Base-by-base conservation (phyloP, 1,284 basidiomycete genomes). In the Leccinum subatratum region DNA sequence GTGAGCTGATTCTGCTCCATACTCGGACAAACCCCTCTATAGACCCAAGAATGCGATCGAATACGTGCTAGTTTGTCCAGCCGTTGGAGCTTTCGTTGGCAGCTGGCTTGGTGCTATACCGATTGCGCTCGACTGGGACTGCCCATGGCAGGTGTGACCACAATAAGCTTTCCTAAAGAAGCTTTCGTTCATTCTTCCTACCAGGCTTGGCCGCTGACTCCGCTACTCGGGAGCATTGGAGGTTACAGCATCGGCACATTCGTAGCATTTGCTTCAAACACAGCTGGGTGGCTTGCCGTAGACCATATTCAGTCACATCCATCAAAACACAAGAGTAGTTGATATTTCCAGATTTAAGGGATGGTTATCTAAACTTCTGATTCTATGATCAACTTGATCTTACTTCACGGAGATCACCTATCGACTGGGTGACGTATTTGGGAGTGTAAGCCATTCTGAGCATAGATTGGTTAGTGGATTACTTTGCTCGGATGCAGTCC, bases 401-500 rank as follows among this genome's bases (percentile, higher is more conserved):
- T 42, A 73, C 59, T 57, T 71, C 75, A 65, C 83, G 81, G 70
- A 96, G 79, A 79, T 95, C 92, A 39, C 90, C 92, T 69, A 96
- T 84, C 7, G 91, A 90, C 65, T 83, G 72, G n/a, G 91, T 89
- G 68, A 95, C 85, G 75, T 88, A 94, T 77, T 91, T 86, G n/a
- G 94, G 94, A n/a, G n/a, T n/a, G n/a, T n/a, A n/a, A n/a, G n/a
- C n/a, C n/a, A n/a, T n/a, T 64, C 30, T 39, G 54, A 37, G 48
- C 18, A 61, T 32, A 18, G 59, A 45, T 37, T 30, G 16, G 22
- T 14, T 56, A 30, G 39, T 54, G 28, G 80, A 87, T 72, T 70
- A 95, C 94, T 95, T 95, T n/a, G 94, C 92, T 71, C 91, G 89
- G 77, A 99, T 96, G 75, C 94, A 95, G 76, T 98, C 95, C 70